Conservation (phyloP, 345 rosid species). For the Gossypium turneri region DNA sequence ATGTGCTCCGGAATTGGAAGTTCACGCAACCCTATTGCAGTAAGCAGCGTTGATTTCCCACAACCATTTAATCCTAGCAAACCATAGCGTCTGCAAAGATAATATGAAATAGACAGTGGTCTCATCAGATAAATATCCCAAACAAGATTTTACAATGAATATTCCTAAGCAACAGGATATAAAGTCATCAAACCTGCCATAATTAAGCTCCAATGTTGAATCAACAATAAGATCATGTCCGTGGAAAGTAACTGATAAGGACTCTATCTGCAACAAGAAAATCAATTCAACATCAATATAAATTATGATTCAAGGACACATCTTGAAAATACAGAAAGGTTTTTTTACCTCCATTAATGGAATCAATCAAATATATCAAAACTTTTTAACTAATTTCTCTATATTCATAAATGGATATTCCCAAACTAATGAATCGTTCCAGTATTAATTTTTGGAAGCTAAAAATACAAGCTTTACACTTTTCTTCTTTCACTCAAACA, state of each 20-base stretch:
- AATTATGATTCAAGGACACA: neutral
- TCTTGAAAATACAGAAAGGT: neutral
- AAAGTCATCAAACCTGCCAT: slow-evolving; percentile 58
- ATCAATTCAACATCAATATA: neutral
- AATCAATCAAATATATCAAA: neutral
- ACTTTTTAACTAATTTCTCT: neutral
- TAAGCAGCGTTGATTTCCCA: slow-evolving; percentile 89
- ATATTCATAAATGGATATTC: slow-evolving; percentile 13
- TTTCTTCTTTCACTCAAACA: neutral
- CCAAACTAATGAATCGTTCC: neutral
- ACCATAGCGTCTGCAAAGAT: slow-evolving; percentile 70
- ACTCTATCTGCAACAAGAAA: slow-evolving; percentile 71
- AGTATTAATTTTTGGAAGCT: neutral
- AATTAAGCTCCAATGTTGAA: slow-evolving; percentile 89
- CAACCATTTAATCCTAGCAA: slow-evolving; percentile 95
- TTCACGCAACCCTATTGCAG: slow-evolving; percentile 81
- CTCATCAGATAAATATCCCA: neutral
- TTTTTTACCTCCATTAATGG: neutral
- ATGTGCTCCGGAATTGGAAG: slow-evolving; percentile 92
- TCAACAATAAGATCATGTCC: slow-evolving; percentile 96
- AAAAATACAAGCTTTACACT: neutral
- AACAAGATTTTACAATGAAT: neutral
- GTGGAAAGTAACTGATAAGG: slow-evolving; percentile 91
- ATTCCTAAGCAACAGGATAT: neutral
- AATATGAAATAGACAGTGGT: neutral